phyloP scores from a whole-genome alignment of 1,284 basidiomycete genomes.

The Rhodotorula sp. region DNA sequence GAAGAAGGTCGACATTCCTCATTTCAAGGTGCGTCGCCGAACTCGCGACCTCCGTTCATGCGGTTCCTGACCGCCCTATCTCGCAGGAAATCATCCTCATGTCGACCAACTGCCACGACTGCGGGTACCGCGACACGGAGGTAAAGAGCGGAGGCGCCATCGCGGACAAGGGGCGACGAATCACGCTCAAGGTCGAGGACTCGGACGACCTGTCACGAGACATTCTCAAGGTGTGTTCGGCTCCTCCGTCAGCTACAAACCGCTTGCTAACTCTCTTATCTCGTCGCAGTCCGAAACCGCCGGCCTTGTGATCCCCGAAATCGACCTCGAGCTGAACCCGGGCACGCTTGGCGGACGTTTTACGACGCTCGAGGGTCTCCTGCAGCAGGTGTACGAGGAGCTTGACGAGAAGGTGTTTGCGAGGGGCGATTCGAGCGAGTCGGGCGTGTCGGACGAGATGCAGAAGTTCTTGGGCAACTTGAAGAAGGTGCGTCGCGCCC shows the following conservation, averaged over 20 bases:
- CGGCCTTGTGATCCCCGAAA: constrained; percentile 88
- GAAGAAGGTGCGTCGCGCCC: constrained; percentile 61
- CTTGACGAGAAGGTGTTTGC: constrained; percentile 86
- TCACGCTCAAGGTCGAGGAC: constrained; percentile 88
- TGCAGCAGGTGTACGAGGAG: constrained; percentile 94
- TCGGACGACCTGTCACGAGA: constrained; percentile 90
- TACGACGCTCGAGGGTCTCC: constrained; percentile 92
- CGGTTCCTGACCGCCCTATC: neutral
- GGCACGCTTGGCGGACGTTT: constrained; percentile 98
- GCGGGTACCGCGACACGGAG: constrained; percentile 97
- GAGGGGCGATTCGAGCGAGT: constrained; percentile 59
- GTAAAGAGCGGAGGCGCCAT: constrained; percentile 92
- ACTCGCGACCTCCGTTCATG: neutral
- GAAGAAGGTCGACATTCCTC: constrained; percentile 96
- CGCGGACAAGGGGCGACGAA: constrained; percentile 77
- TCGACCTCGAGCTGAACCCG: constrained; percentile 84
- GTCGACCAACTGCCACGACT: constrained; percentile 93
- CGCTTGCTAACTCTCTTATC: neutral
- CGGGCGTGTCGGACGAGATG: constrained; percentile 61
- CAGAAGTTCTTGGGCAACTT: constrained; percentile 74
- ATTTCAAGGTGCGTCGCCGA: constrained; percentile 75
- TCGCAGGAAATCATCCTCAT: constrained; percentile 90
- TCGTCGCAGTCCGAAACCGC: constrained; percentile 79
- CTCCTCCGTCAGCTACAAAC: neutral
- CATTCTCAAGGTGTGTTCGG: constrained; percentile 72